phyloP scores from a whole-genome alignment of 495 filamentous ascomycete genomes.

The Trichoderma reesei region DNA sequence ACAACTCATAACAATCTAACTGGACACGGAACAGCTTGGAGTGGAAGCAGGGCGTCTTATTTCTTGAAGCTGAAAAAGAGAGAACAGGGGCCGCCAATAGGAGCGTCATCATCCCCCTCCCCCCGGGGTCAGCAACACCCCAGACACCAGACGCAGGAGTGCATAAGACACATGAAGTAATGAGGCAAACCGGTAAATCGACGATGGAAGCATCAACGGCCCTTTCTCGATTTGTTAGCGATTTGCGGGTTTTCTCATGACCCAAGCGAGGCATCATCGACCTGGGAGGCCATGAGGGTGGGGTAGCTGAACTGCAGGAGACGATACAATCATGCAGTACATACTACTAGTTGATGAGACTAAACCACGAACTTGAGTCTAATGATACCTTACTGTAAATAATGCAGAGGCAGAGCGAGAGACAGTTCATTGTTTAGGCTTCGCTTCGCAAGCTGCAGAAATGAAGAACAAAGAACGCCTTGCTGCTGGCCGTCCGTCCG shows the following conservation, averaged over 20 bases:
- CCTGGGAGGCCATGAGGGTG: background rate
- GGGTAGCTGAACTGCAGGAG: conserved; percentile 3
- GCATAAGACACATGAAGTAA: background rate
- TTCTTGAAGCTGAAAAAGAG: background rate
- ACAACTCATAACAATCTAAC: too few species aligned
- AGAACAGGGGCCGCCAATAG: background rate
- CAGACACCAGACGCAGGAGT: background rate
- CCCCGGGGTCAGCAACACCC: background rate
- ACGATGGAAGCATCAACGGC: background rate
- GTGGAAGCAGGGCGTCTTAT: background rate
- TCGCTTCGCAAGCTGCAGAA: too few species aligned
- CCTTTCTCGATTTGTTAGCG: background rate
- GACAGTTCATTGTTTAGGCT: too few species aligned
- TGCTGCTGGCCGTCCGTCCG: too few species aligned
- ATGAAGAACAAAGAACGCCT: too few species aligned
- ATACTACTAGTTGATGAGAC: too few species aligned
- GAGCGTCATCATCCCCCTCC: background rate
- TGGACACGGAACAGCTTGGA: too few species aligned
- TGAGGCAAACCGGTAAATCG: background rate
- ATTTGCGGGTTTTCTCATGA: too few species aligned
- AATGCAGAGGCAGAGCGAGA: too few species aligned
- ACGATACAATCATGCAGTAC: too few species aligned
- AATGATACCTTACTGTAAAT: too few species aligned
- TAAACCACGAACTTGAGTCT: too few species aligned
- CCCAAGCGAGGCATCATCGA: background rate